These are phyloP conservation scores for Neurospora sp. DNA, from an alignment of 495 filamentous ascomycete genomes.

Conservation along the genomic window DNA sequence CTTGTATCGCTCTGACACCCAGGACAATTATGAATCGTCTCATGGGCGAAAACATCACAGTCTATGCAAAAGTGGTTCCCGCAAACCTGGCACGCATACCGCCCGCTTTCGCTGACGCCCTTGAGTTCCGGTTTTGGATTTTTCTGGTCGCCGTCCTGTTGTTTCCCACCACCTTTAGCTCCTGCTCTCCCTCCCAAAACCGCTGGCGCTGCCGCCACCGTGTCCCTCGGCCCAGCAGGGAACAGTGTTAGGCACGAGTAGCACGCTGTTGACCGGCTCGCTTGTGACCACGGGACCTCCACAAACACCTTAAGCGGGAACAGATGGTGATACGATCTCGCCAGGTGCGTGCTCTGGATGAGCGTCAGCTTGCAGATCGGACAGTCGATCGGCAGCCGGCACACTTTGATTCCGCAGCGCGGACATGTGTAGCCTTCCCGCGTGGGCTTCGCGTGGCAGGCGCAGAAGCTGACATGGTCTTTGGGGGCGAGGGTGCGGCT, in stretches of 20 bases:
- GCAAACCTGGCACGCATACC: slow-evolving; percentile 82
- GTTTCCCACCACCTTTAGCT: slow-evolving; percentile 17
- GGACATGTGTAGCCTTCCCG: slow-evolving; percentile 89
- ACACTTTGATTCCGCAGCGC: slow-evolving; percentile 81
- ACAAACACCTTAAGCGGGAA: slow-evolving; percentile 88
- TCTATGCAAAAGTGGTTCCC: slow-evolving; percentile 91
- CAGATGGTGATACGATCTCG: slow-evolving; percentile 89
- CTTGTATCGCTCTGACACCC: slow-evolving; percentile 66
- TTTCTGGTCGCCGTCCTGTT: slow-evolving; percentile 31
- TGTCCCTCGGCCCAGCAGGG: slow-evolving; percentile 24
- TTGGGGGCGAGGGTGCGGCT: slow-evolving; percentile 67
- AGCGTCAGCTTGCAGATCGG: slow-evolving; percentile 87
- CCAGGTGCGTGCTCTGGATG: slow-evolving; percentile 91
- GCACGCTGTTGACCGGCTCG: slow-evolving; percentile 41
- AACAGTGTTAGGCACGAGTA: slow-evolving; percentile 44
- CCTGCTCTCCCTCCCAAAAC: not conserved
- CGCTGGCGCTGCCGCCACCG: not conserved
- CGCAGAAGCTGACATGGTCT: slow-evolving; percentile 63
- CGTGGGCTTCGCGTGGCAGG: slow-evolving; percentile 78
- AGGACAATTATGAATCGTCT: slow-evolving; percentile 89
- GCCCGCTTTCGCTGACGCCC: slow-evolving; percentile 72
- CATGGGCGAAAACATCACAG: slow-evolving; percentile 90
- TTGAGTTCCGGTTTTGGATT: slow-evolving; percentile 20
- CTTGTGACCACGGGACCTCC: slow-evolving; percentile 75
- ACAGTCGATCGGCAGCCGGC: slow-evolving; percentile 82